Conservation (phyloP, 1,139 yeast species). For the Debaryomyces subglobosus region DNA sequence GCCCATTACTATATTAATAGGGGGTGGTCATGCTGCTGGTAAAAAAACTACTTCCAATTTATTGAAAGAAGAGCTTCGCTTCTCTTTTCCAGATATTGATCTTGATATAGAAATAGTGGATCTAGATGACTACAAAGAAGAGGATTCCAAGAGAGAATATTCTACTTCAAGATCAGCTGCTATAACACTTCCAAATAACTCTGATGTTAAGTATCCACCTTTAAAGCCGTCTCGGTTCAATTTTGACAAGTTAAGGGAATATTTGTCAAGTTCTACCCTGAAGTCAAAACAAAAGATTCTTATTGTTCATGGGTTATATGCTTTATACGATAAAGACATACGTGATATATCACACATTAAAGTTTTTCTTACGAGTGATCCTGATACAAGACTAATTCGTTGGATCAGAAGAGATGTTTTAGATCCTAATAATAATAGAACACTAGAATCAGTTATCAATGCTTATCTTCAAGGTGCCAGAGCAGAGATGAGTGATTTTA, state of each 20-base stretch:
- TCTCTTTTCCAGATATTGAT: slow-evolving; percentile 20
- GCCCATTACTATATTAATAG: slow-evolving; percentile 56
- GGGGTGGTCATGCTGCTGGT: slow-evolving; percentile 80
- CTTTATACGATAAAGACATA: slow-evolving; percentile 67
- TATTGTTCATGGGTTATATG: slow-evolving; percentile 79
- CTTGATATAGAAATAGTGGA: slow-evolving; percentile 44
- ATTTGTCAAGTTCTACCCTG: slow-evolving; percentile 16
- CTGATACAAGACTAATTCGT: slow-evolving; percentile 79
- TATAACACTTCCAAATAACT: slow-evolving; percentile 29
- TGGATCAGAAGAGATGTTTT: slow-evolving; percentile 61
- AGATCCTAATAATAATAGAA: slow-evolving; percentile 22
- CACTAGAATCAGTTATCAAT: slow-evolving; percentile 56
- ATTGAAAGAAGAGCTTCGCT: slow-evolving; percentile 31
- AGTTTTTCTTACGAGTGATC: slow-evolving; percentile 83
- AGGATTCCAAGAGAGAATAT: slow-evolving; percentile 13
- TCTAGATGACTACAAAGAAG: slow-evolving; percentile 31
- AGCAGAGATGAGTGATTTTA: slow-evolving; percentile 74
- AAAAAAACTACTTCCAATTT: slow-evolving; percentile 45
- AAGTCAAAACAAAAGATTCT: slow-evolving; percentile 39
- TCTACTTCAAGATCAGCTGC: slow-evolving; percentile 33
- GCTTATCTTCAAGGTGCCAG: slow-evolving; percentile 68
- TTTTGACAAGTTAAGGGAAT: slow-evolving; percentile 28
- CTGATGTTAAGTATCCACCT: slow-evolving; percentile 21
- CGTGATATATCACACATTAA: slow-evolving; percentile 63
- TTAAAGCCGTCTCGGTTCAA: slow-evolving; percentile 46